Percentiles rank a stretch among this genome's conserved stretches.
Evolutionary conservation across 805 yeast species (phyloP).

Genomic region (Suhomyces pyralidae): DNA sequence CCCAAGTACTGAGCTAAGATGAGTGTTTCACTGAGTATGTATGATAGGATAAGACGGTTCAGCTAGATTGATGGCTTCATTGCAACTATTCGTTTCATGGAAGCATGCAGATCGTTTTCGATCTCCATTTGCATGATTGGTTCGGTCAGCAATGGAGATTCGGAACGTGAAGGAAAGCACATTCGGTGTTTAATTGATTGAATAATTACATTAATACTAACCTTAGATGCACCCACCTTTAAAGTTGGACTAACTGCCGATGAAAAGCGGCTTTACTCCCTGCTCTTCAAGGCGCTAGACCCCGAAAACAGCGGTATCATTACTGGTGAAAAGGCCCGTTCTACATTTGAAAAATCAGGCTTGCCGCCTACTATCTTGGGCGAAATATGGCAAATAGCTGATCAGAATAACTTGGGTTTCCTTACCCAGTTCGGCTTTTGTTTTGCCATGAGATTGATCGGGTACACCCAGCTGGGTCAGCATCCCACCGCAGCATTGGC

Average conservation of each 20-base stretch:
- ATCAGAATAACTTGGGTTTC: slow-evolving; percentile 81
- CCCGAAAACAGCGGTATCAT: slow-evolving; percentile 74
- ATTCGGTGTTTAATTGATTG: background rate
- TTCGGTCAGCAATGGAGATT: background rate
- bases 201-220: slow-evolving; percentile 1
- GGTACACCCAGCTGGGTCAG: slow-evolving; percentile 76
- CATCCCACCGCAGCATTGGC: slow-evolving; percentile 51
- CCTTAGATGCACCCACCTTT: slow-evolving; percentile 32
- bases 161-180: background rate
- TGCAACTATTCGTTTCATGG: background rate
- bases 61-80: background rate
- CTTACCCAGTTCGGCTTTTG: slow-evolving; percentile 78
- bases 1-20: slow-evolving; percentile 8
- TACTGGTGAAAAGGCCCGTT: slow-evolving; percentile 83
- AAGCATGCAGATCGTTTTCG: background rate
- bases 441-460: slow-evolving; percentile 84
- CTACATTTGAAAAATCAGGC: slow-evolving; percentile 82
- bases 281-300: slow-evolving; percentile 76
- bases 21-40: slow-evolving; percentile 30
- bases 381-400: slow-evolving; percentile 94
- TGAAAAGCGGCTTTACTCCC: slow-evolving; percentile 72
- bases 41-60: background rate
- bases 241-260: slow-evolving; percentile 60
- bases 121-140: background rate
- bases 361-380: slow-evolving; percentile 75